These are phyloP conservation scores for Dryadomyces quercus-mongolicae DNA, from an alignment of 2,329 filamentous ascomycete genomes.

Conservation along the genomic window DNA sequence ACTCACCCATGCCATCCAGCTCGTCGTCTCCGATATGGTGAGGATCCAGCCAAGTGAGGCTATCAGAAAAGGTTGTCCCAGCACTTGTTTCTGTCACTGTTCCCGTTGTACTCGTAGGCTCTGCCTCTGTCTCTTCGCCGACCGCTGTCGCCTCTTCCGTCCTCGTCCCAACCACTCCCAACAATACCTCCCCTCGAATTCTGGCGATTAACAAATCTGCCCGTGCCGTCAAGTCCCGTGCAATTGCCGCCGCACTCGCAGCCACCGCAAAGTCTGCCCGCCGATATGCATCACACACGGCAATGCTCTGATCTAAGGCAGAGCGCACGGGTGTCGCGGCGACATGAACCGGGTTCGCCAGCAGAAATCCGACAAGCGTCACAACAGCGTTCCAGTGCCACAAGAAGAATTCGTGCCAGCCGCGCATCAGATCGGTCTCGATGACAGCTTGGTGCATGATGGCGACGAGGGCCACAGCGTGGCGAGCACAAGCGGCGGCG, in stretches of 20 bases:
- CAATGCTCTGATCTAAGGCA: slow-evolving; percentile 21
- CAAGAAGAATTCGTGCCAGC: slow-evolving; percentile 27
- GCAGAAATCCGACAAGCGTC: slow-evolving; percentile 26
- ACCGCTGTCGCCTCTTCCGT: background rate
- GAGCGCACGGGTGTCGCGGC: slow-evolving; percentile 18
- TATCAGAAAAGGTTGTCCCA: background rate
- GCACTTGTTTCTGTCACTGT: background rate
- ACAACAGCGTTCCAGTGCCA: slow-evolving; percentile 30
- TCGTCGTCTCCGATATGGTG: background rate
- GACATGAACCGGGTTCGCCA: slow-evolving; percentile 22
- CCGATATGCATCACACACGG: slow-evolving; percentile 22
- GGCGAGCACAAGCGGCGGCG: slow-evolving; percentile 18
- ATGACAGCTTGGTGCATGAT: slow-evolving; percentile 24
- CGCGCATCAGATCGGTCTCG: slow-evolving; percentile 19
- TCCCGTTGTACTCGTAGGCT: background rate
- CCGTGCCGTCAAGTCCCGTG: slow-evolving; percentile 9
- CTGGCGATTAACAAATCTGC: background rate
- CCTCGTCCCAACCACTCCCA: too few relatives aligned
- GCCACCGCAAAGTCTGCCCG: slow-evolving; percentile 22
- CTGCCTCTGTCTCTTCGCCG: background rate
- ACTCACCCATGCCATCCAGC: background rate
- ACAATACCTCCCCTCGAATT: background rate
- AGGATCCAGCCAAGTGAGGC: slow-evolving; percentile 2
- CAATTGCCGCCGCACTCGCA: slow-evolving; percentile 20
- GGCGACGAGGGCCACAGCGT: slow-evolving; percentile 23